These are phyloP conservation scores for Suillus spraguei DNA, from an alignment of 768 basidiomycete species.

Conservation along the genomic window DNA sequence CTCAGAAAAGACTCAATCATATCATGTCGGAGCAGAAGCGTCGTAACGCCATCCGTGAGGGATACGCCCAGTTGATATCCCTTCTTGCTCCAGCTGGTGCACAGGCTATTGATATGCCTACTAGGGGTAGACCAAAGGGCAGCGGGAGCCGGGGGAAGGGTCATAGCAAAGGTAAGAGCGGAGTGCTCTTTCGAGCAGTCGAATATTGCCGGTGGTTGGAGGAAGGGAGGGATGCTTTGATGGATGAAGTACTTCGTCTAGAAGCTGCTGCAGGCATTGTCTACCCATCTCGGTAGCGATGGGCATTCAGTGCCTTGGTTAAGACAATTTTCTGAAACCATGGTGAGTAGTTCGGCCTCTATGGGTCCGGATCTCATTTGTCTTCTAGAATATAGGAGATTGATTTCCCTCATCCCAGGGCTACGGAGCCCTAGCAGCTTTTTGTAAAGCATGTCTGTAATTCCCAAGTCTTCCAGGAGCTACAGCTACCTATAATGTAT, in stretches of 20 bases:
- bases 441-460: neutral
- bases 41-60: slow-evolving; percentile 88
- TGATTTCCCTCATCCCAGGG: neutral
- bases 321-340: neutral
- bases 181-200: slow-evolving; percentile 83
- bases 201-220: slow-evolving; percentile 89
- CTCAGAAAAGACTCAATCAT: slow-evolving; percentile 89
- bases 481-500: neutral
- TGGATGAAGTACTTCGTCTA: slow-evolving; percentile 64
- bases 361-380: neutral
- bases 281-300: slow-evolving; percentile 1
- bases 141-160: slow-evolving; percentile 67
- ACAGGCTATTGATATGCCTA: slow-evolving; percentile 71
- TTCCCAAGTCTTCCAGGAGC: too few species aligned
- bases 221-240: slow-evolving; percentile 72
- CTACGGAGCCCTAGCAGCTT: neutral
- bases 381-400: neutral
- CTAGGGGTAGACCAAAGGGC: slow-evolving; percentile 79
- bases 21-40: slow-evolving; percentile 96
- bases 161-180: slow-evolving; percentile 85
- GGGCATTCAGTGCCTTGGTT: neutral
- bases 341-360: neutral
- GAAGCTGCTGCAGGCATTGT: slow-evolving; percentile 67
- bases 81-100: slow-evolving; percentile 81
- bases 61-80: slow-evolving; percentile 83